Evolutionary conservation across 2,329 filamentous ascomycete species (phyloP), one percentile per base, ranked within the genome.

Genomic region (Sphaerostilbella broomeana): DNA sequence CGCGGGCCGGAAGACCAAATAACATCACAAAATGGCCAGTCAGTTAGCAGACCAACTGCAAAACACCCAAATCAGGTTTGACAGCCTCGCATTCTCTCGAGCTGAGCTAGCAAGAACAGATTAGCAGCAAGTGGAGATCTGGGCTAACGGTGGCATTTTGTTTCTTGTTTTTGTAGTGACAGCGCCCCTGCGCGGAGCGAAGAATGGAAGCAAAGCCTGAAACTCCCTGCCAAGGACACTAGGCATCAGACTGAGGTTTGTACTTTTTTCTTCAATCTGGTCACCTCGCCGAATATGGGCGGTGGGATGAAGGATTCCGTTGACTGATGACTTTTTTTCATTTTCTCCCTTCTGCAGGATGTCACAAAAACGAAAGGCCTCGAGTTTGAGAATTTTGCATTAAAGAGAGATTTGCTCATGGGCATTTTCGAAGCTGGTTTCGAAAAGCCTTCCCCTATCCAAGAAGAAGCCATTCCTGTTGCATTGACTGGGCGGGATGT

Each of bases 391-490:
- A 86, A 97, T 52, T 95, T 98, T 61, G 85, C 84, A 51, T 82
- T 98, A 54, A 95, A 94, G 71, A 78, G 92, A 60, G 86, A 95
- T 60, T 71, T 98, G 46, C 79, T 98, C 69, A 98, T 97, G 90
- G 92, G 92, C 47, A 97, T 98, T 51, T 98, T 97, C 64, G 92
- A 98, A 70, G 92, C 92, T 52, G 92, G 92, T 48, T 98, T 95
- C 64, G 92, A 98, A 64, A 95, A 94, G 68, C 92, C 92, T 12
- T 98, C 92, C 42, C 92, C 92, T 9, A 98, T 98, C 55, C 92
- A 98, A 78, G 92, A 98, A 81, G 92, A 97, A 69, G 88, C 92
- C 40, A 95, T 98, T 57, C 92, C 92, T 33, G 90, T 98, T 50
- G 92, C 92, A 35, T 75, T 98, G 42, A 94, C 90, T 33, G 92